Base-by-base conservation (phyloP, 345 rosid genomes). In the Firmiana major region DNA sequence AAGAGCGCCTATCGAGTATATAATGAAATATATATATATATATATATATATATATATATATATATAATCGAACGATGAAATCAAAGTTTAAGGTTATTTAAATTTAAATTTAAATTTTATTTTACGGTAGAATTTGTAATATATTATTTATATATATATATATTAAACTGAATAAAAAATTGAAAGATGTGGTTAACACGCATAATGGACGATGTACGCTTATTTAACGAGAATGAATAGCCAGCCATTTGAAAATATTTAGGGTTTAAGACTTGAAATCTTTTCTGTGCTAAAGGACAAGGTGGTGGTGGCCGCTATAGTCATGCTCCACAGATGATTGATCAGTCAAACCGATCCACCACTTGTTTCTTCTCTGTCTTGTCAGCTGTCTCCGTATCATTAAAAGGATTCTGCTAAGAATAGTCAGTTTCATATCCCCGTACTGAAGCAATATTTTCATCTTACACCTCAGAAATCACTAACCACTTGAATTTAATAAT, bases 151-250 rank as follows among this genome's bases (percentile, higher is more conserved):
- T 1, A 31, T 31, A 31, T 31, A 31, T 31, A 31, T 31, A 31
- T 11, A 12, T 60, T 31, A 1, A 28, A 62, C 42, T 62, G 16
- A 31, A 28, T 31, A 26, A 28, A 60, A 60, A 6, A 6, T 1
- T 59, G 0, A 21, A n/a, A 43, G 45, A n/a, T 51, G 76, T 79
- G 60, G 60, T 42, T 70, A 46, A 75, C 82, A 80, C 28, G 76
- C n/a, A n/a, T n/a, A n/a, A 62, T 68, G 46, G 34, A n/a, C n/a
- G 12, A 10, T 43, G 48, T 53, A 31, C 34, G 1, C 3, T 69
- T 28, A 5, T 24, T 36, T 36, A 36, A 5, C 42, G 15, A 19
- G 42, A 5, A 34, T 17, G 17, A 2, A 64, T 16, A 17, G 1
- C 24, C 59, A 54, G 4, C 59, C 21, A 17, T 17, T 49, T 16